Evolutionary conservation across 2,329 filamentous ascomycete genomes (phyloP).

Genomic region (Alternaria angustiovoidea): DNA sequence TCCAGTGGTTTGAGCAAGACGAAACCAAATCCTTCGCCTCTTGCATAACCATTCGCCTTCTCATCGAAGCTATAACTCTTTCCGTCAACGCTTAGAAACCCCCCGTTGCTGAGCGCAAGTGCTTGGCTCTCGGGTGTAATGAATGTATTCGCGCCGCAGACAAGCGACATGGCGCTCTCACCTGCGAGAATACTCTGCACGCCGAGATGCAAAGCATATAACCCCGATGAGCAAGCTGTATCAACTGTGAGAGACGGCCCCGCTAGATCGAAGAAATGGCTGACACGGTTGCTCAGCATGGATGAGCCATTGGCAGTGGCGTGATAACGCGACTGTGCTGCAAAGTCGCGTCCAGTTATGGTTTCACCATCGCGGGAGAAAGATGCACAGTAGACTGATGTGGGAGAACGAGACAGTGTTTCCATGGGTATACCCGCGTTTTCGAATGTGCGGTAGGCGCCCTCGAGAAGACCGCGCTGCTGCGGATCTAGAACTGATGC

Average conservation of each 20-base stretch:
- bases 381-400: slow-evolving; percentile 20
- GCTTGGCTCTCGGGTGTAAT: slow-evolving; percentile 13
- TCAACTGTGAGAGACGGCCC: slow-evolving; percentile 31
- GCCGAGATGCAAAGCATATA: slow-evolving; percentile 30
- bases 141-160: slow-evolving; percentile 13
- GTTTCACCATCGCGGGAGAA: slow-evolving; percentile 12
- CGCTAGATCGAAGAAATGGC: slow-evolving; percentile 29
- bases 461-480: slow-evolving; percentile 32
- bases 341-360: slow-evolving; percentile 9
- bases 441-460: slow-evolving; percentile 32
- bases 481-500: slow-evolving; percentile 28
- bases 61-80: slow-evolving; percentile 6
- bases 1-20: slow-evolving; percentile 58
- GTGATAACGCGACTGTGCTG: slow-evolving; percentile 8
- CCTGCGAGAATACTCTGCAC: slow-evolving; percentile 31
- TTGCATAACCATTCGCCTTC: slow-evolving; percentile 66
- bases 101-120: slow-evolving; percentile 6
- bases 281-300: slow-evolving; percentile 35
- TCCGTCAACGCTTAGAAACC: slow-evolving; percentile 6
- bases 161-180: slow-evolving; percentile 27
- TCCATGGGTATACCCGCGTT: slow-evolving; percentile 23
- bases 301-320: slow-evolving; percentile 24
- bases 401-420: slow-evolving; percentile 14
- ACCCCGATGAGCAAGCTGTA: slow-evolving; percentile 32
- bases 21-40: slow-evolving; percentile 67